Conservation (phyloP, 805 yeast genomes). For the fission yeast (Schizosaccharomyces pombe) region ASM294v3 CU329670.1:1252501-1253000, state of each 20-base stretch:
- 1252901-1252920: too few relatives aligned
- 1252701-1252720: conserved; percentile 96
- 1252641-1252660: conserved; percentile 95
- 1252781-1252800: conserved; percentile 52
- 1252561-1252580: conserved; percentile 98
- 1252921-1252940: too few relatives aligned
- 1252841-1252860: background rate
- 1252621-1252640: conserved; percentile 81
- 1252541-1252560: conserved; percentile 96
- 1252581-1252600: conserved; percentile 89
- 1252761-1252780: conserved; percentile 50
- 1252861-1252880: too few relatives aligned
- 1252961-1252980: too few relatives aligned
- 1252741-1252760: conserved; percentile 78
- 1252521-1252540: conserved; percentile 94
- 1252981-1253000: too few relatives aligned
- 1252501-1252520: conserved; percentile 94
- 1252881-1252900: too few relatives aligned
- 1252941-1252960: too few relatives aligned
- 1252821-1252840: background rate
- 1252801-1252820: conserved; percentile 32
- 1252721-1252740: conserved; percentile 67
- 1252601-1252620: conserved; percentile 99
- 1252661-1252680: conserved; percentile 95
- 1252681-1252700: conserved; percentile 97